phyloP scores from a whole-genome alignment of 2,329 filamentous ascomycete genomes.

The Aspergillus clavatus region DNA sequence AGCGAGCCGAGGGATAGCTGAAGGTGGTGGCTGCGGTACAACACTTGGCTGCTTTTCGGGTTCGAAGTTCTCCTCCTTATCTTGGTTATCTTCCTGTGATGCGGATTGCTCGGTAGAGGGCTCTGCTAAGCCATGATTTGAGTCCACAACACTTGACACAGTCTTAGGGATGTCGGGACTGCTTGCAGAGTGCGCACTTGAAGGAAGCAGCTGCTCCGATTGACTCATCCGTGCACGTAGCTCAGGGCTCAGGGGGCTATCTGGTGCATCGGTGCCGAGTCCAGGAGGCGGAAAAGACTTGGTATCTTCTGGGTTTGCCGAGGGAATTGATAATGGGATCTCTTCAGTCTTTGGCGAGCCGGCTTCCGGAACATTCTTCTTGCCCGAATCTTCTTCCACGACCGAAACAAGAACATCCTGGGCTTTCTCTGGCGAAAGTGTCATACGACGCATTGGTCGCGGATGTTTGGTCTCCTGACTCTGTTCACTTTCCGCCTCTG shows the following conservation, averaged over 20 bases:
- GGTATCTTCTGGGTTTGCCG: constrained; percentile 16
- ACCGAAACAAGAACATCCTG: constrained; percentile 61
- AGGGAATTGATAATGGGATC: constrained; percentile 19
- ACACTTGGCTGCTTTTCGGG: constrained; percentile 7
- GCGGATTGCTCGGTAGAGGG: constrained; percentile 12
- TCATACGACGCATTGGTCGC: constrained; percentile 37
- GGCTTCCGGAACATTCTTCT: constrained; percentile 20
- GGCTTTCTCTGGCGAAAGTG: constrained; percentile 57
- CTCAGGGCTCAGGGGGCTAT: constrained; percentile 59
- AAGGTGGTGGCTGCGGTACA: constrained; percentile 27
- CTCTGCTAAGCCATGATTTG: constrained; percentile 7
- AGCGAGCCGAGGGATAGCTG: constrained; percentile 37
- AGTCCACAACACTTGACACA: constrained; percentile 4
- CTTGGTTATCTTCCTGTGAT: constrained; percentile 7
- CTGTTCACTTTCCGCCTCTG: constrained; percentile 29
- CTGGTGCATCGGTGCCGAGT: constrained; percentile 35
- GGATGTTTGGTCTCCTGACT: constrained; percentile 28
- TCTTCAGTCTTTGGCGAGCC: constrained; percentile 13
- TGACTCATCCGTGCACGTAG: constrained; percentile 45
- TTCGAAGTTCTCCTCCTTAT: constrained; percentile 12
- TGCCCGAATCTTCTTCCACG: constrained; percentile 56
- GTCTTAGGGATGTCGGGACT: constrained; percentile 5
- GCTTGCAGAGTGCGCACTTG: constrained; percentile 7
- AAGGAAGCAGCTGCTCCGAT: constrained; percentile 17
- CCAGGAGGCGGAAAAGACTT: constrained; percentile 18